Evolutionary conservation across 2,329 filamentous ascomycete genomes (phyloP), one percentile per base, ranked within the genome.

Genomic region (Pyricularia sp.): DNA sequence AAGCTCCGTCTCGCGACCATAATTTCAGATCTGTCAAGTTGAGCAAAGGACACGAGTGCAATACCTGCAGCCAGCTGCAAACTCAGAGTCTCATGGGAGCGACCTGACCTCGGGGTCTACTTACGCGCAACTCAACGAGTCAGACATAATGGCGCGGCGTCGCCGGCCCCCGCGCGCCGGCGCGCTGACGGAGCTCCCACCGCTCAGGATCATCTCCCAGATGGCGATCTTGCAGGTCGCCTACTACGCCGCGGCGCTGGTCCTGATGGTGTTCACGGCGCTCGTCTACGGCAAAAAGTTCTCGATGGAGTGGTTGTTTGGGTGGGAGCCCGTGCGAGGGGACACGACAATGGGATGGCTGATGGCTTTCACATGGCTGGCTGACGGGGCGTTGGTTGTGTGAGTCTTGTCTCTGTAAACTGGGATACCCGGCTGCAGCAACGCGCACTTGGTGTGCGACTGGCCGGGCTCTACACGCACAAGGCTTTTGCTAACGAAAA

Each of bases 311-410:
- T 77, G 88, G 70, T 77, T 89, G 17, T 84, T 89, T 69, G 85
- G 85, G 69, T 88, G 86, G 86, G 79, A 82, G 50, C 77, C 79
- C n/a, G 79, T 89, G 70, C 82, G 86, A 71, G 87, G 85, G 55
- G 87, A 89, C 78, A 88, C 84, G 23, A 88, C 86, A 11, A 83
- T 86, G 72, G 87, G 87, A 11, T 89, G 86, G 85, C 76, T 89
- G 71, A 76, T 85, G 72, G 85, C 82, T 0, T 84, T 89, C 72
- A 77, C 89, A 20, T 86, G 85, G 85, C 69, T 88, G 68, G 74
- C 88, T 67, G 82, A 85, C 66, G 86, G 84, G 14, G 85, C 84
- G 0, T 73, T 87, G 71, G 82, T 83, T 71, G 83, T 86, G 81
- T 83, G 72, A 73, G 80, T 78, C 17, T 50, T 68, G 65, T 70